Evolutionary conservation across 805 yeast genomes (phyloP).

Genomic region (Aciculoconidium aculeatum): DNA sequence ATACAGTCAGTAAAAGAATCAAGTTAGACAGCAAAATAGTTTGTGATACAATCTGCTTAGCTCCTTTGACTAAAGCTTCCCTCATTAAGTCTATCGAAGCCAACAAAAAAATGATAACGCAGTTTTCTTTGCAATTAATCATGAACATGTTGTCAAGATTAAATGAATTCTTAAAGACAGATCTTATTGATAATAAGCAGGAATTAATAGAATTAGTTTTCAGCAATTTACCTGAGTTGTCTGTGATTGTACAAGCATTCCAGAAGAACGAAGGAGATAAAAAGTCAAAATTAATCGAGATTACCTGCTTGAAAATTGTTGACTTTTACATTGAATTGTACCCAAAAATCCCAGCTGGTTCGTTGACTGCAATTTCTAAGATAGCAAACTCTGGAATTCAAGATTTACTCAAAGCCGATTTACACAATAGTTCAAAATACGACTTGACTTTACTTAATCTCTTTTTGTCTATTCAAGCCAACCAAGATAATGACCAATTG

Average conservation of each 20-base stretch:
- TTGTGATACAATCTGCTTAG: constrained; percentile 57
- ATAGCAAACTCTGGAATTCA: constrained; percentile 13
- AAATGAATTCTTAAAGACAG: constrained; percentile 24
- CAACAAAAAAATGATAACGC: constrained; percentile 49
- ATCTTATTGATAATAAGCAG: constrained; percentile 14
- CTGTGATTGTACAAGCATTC: constrained; percentile 37
- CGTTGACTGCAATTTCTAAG: constrained; percentile 13
- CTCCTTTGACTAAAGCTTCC: constrained; percentile 52
- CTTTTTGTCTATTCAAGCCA: constrained; percentile 50
- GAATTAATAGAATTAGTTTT: constrained; percentile 23
- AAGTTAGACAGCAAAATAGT: constrained; percentile 21
- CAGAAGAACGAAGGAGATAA: constrained; percentile 30
- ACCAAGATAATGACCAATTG: constrained; percentile 36
- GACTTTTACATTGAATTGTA: constrained; percentile 33
- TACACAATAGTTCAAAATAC: constrained; percentile 31
- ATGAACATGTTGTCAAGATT: constrained; percentile 50
- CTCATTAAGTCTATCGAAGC: constrained; percentile 49
- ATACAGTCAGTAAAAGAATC: constrained; percentile 34
- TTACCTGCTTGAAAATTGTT: constrained; percentile 43
- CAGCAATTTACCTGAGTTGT: constrained; percentile 44
- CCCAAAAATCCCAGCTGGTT: constrained; percentile 19
- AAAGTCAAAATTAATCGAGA: constrained; percentile 34
- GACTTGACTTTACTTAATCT: constrained; percentile 56
- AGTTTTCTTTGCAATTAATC: constrained; percentile 57
- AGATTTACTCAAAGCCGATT: constrained; percentile 10